Evolutionary conservation across 192 early-diverging fungal genomes (phyloP).

Genomic region (Backusella morwellensis): DNA sequence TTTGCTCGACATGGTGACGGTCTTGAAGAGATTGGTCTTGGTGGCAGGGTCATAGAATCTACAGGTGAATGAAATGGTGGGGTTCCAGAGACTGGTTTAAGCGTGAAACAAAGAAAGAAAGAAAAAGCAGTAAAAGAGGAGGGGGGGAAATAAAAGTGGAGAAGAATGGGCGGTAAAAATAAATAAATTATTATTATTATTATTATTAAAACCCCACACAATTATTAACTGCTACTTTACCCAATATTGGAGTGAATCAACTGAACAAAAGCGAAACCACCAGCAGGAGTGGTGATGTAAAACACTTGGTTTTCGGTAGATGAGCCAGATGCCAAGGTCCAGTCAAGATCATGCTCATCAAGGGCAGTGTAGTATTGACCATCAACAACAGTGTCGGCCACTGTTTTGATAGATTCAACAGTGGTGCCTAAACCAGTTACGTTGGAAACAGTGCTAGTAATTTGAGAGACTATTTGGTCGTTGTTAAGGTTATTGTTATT

Average conservation of each 20-base stretch:
- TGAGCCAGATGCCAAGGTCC: slow-evolving; percentile 65
- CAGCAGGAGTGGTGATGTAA: slow-evolving; percentile 73
- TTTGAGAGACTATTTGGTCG: slow-evolving; percentile 26
- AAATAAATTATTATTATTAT: not conserved
- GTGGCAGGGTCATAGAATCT: slow-evolving; percentile 62
- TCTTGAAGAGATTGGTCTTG: slow-evolving; percentile 75
- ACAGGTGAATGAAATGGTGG: slow-evolving; percentile 73
- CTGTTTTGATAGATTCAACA: slow-evolving; percentile 31
- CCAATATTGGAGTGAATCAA: slow-evolving; percentile 88
- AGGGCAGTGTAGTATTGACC: slow-evolving; percentile 46
- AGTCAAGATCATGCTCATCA: slow-evolving; percentile 63
- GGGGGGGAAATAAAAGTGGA: not conserved
- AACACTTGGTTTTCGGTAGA: slow-evolving; percentile 90
- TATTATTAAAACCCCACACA: not conserved
- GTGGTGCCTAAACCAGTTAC: slow-evolving; percentile 27
- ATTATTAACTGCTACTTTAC: slow-evolving; percentile 30
- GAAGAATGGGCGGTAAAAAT: not conserved
- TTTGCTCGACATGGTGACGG: slow-evolving; percentile 62
- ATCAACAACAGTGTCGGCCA: slow-evolving; percentile 35
- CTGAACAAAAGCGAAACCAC: slow-evolving; percentile 83
- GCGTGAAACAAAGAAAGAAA: not conserved
- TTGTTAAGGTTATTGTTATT: not conserved
- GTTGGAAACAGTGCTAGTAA: slow-evolving; percentile 33
- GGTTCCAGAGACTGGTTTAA: slow-evolving; percentile 37
- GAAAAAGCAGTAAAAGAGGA: not conserved